Evolutionary conservation across 805 yeast species (phyloP).

Genomic region (Naumovozyma baii): DNA sequence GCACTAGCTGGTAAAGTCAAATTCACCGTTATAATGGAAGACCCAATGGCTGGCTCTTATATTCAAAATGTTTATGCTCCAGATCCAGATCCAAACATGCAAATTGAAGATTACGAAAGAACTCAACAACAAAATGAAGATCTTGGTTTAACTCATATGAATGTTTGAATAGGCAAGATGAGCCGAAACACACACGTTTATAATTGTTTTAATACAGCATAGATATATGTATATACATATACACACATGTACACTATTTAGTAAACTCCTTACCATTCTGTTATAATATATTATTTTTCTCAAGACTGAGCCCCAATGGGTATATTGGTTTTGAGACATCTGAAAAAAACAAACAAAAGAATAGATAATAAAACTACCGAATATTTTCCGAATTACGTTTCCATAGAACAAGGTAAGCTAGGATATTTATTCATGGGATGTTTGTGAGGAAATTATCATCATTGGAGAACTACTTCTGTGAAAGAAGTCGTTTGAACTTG

Average conservation of each 20-base stretch:
- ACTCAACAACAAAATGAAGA: conserved; percentile 84
- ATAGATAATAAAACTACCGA: too few relatives aligned
- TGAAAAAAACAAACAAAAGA: too few relatives aligned
- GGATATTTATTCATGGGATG: neutral
- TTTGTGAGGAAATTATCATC: conserved; percentile 4
- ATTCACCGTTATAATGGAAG: conserved; percentile 83
- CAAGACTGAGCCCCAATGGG: neutral
- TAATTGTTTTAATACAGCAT: neutral
- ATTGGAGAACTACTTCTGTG: conserved; percentile 16
- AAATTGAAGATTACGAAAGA: conserved; percentile 81
- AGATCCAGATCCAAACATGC: conserved; percentile 94
- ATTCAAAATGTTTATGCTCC: conserved; percentile 99
- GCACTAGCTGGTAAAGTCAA: conserved; percentile 75
- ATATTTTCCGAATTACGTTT: too few relatives aligned
- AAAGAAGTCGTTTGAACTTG: conserved; percentile 18
- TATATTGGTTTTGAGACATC: too few relatives aligned
- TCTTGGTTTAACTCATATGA: conserved; percentile 58
- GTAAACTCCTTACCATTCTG: neutral
- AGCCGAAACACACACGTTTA: too few relatives aligned
- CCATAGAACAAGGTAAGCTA: too few relatives aligned
- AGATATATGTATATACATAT: too few relatives aligned
- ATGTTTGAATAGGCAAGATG: too few relatives aligned
- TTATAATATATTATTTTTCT: neutral
- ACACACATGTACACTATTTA: neutral
- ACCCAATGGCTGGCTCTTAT: conserved; percentile 90